Evolutionary conservation across 129 eudicot genomes (phyloP), one percentile per base, ranked within the genome.

Genomic region (Helichrysum umbraculigerum): DNA sequence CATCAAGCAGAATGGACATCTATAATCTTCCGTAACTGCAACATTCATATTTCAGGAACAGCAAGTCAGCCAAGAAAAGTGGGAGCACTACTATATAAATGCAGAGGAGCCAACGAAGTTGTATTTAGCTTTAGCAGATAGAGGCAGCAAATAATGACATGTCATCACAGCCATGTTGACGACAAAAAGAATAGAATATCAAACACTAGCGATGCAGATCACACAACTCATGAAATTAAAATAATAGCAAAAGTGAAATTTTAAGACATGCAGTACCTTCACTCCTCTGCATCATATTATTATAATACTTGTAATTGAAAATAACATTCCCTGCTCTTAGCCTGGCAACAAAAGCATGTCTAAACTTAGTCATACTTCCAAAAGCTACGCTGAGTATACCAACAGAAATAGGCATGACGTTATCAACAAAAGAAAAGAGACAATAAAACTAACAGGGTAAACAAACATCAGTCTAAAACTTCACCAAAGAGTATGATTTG

Each of bases 1-100:
- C 19, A 91, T 89, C 88, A 95, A 85, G 81, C 99, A 95, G 76
- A 95, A 95, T 52, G 99, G 92, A 81, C 99, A 95, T 20, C 89
- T 32, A 71, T 84, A 95, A 83, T 95, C 99, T 84, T 91, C 97
- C 0, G 97, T 95, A 66, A 95, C 99, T 95, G 94, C 88, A 77
- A 44, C 65, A 39, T 64, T 72, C 34, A 66, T 19, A 32, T 73
- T 59, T 54, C 60, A 71, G 5, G 7, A 71, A 32, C 39, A 62
- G 12, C 37, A 70, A 60, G 51, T 6, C 29, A 63, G 19, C 71
- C 32, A 33, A 30, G n/a, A 56, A 35, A 35, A 54, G 68, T 42
- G 66, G 19, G n/a, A 34, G 37, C 67, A 56, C 54, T 22, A 68
- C 17, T 7, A 16, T 52, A 22, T 33, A 9, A 29, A 7, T 20